Conservation (phyloP, 2,329 filamentous ascomycete genomes). For the Neonectria neomacrospora region DNA sequence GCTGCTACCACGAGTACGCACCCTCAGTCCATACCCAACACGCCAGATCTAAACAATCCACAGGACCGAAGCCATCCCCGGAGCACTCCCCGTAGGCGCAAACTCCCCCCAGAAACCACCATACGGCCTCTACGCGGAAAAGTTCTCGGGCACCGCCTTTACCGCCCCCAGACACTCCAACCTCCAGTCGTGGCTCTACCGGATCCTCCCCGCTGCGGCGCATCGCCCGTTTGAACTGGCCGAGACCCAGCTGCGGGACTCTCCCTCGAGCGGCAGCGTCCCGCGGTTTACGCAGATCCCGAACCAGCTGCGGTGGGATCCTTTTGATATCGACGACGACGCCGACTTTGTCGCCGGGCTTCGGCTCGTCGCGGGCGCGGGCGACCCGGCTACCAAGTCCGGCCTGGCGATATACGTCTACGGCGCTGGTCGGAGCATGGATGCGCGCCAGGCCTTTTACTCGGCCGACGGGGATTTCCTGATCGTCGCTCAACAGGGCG, state of each 20-base stretch:
- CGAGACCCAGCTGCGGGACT: slow-evolving; percentile 37
- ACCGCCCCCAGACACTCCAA: slow-evolving; percentile 75
- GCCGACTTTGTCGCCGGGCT: slow-evolving; percentile 67
- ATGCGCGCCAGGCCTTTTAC: slow-evolving; percentile 78
- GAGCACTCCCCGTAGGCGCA: slow-evolving; percentile 15
- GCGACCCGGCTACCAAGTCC: slow-evolving; percentile 82
- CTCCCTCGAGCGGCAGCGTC: slow-evolving; percentile 32
- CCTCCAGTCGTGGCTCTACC: slow-evolving; percentile 78
- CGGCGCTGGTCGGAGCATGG: slow-evolving; percentile 82
- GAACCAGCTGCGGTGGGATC: slow-evolving; percentile 87
- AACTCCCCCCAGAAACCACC: slow-evolving; percentile 71
- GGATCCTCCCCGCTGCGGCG: slow-evolving; percentile 72
- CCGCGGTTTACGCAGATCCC: slow-evolving; percentile 59
- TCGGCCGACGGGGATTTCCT: slow-evolving; percentile 84
- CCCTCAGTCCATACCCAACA: no score
- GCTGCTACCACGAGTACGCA: slow-evolving; percentile 15
- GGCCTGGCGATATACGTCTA: slow-evolving; percentile 87
- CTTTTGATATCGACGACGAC: slow-evolving; percentile 75
- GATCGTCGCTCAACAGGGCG: slow-evolving; percentile 79
- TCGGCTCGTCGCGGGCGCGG: slow-evolving; percentile 80
- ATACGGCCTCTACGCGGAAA: slow-evolving; percentile 84
- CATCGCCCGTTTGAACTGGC: slow-evolving; percentile 66
- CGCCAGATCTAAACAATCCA: background rate
- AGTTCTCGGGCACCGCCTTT: slow-evolving; percentile 78
- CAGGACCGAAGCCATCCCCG: slow-evolving; percentile 12